Percentiles rank a stretch among this genome's conserved stretches.
These are phyloP conservation scores for Closterium sp. DNA, from an alignment of 139 green algal species.

Conservation along the genomic window DNA sequence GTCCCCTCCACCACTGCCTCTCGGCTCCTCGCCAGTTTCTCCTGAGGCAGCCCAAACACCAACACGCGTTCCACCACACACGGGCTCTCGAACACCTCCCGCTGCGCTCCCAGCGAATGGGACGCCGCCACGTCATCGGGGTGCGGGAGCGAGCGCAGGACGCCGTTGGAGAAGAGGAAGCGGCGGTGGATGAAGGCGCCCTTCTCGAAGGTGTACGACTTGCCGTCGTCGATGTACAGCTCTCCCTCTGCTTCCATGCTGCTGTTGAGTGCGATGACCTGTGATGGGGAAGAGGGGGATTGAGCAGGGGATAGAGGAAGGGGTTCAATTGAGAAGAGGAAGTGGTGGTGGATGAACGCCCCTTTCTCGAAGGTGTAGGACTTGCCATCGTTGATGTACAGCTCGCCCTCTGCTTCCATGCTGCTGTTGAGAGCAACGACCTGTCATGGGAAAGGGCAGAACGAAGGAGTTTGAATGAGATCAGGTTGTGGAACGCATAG, in stretches of 20 bases:
- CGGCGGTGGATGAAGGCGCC: slow-evolving; percentile 53
- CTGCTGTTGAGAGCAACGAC: slow-evolving; percentile 78
- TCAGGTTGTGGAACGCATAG: slow-evolving; percentile 72
- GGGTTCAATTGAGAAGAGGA: too few relatives aligned
- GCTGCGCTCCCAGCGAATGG: background rate
- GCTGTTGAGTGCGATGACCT: slow-evolving; percentile 78
- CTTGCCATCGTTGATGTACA: slow-evolving; percentile 95
- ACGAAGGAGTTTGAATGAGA: background rate
- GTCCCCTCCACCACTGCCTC: background rate
- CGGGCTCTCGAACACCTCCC: background rate
- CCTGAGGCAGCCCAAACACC: slow-evolving; percentile 30
- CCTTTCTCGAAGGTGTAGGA: slow-evolving; percentile 80
- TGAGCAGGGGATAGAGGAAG: too few relatives aligned
- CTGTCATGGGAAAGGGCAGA: slow-evolving; percentile 2
- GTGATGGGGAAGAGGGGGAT: background rate
- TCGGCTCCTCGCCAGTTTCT: background rate
- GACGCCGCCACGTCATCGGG: background rate
- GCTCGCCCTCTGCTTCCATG: slow-evolving; percentile 67
- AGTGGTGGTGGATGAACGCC: slow-evolving; percentile 43
- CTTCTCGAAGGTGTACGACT: slow-evolving; percentile 77
- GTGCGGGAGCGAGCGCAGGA: slow-evolving; percentile 1
- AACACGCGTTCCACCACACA: slow-evolving; percentile 45
- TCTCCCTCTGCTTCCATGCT: slow-evolving; percentile 67
- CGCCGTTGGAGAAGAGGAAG: slow-evolving; percentile 34
- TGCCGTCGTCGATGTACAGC: slow-evolving; percentile 95